Conservation (phyloP, 495 filamentous ascomycete genomes). For the Viridothelium virens region DNA sequence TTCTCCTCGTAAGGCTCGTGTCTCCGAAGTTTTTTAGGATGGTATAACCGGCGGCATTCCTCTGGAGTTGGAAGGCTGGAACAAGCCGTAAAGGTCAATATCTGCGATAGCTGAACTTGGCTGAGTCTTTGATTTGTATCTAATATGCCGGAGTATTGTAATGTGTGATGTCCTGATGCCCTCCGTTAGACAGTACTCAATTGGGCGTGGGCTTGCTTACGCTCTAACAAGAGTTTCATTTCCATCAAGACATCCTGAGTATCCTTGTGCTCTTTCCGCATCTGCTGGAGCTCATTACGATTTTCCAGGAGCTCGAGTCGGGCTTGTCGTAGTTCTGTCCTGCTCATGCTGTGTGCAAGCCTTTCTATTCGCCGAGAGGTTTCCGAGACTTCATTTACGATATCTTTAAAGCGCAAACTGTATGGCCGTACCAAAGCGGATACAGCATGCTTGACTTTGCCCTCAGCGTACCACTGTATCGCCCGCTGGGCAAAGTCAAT, state of each 20-base stretch:
- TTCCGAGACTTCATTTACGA: conserved; percentile 25
- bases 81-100: neutral
- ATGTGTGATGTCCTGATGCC: neutral
- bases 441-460: conserved; percentile 21
- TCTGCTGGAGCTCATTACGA: neutral
- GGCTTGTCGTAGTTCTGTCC: neutral
- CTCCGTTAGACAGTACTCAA: too few species aligned
- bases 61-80: neutral
- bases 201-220: neutral
- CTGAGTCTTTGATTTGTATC: neutral
- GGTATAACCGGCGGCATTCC: neutral
- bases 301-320: neutral
- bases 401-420: conserved; percentile 26
- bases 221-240: neutral
- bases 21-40: neutral
- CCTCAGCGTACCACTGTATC: conserved; percentile 32
- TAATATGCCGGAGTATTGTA: neutral
- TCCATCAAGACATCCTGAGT: neutral
- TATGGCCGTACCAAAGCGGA: conserved; percentile 24
- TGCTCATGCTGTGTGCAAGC: neutral
- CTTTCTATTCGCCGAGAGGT: neutral
- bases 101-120: neutral
- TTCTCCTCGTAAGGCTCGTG: too few species aligned
- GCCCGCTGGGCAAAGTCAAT: conserved; percentile 31
- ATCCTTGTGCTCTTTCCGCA: conserved; percentile 3